Percentiles rank a stretch among this genome's conserved stretches.
phyloP scores from a whole-genome alignment of 139 green algal species.

The Chlamydomonas applanata region DNA sequence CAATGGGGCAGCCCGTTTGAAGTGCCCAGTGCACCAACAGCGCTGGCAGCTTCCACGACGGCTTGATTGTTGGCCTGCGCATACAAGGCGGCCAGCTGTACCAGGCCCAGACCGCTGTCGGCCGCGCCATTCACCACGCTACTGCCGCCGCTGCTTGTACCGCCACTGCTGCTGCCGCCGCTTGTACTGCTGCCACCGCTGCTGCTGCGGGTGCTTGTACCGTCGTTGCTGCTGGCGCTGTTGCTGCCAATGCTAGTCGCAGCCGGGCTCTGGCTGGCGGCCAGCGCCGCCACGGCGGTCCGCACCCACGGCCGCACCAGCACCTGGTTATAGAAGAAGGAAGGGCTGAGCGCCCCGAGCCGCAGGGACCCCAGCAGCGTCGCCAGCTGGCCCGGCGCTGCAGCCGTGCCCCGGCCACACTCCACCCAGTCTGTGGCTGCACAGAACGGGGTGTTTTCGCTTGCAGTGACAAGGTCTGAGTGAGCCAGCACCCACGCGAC shows the following conservation, averaged over 20 bases:
- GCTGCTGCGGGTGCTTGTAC: no score
- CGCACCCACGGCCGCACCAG: neutral
- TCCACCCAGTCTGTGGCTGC: slow-evolving; percentile 1
- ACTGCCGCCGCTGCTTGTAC: neutral
- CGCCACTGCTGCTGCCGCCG: neutral
- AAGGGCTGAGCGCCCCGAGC: neutral
- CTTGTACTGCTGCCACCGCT: neutral
- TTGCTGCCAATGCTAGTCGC: neutral
- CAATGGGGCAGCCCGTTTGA: neutral
- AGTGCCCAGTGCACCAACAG: no score
- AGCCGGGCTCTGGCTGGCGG: neutral
- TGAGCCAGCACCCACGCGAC: neutral
- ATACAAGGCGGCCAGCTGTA: neutral
- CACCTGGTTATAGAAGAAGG: slow-evolving; percentile 3
- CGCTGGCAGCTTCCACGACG: no score
- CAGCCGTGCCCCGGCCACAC: neutral
- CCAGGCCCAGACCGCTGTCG: neutral
- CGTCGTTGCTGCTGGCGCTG: neutral
- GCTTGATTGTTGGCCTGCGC: no score
- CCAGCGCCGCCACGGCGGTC: neutral
- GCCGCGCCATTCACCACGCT: neutral
- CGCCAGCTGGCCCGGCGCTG: neutral
- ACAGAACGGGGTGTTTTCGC: neutral
- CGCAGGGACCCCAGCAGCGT: neutral
- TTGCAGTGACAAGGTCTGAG: neutral